phyloP scores from a whole-genome alignment of 2,329 filamentous ascomycete genomes.

The Hawksworthiomyces lignivorus region DNA sequence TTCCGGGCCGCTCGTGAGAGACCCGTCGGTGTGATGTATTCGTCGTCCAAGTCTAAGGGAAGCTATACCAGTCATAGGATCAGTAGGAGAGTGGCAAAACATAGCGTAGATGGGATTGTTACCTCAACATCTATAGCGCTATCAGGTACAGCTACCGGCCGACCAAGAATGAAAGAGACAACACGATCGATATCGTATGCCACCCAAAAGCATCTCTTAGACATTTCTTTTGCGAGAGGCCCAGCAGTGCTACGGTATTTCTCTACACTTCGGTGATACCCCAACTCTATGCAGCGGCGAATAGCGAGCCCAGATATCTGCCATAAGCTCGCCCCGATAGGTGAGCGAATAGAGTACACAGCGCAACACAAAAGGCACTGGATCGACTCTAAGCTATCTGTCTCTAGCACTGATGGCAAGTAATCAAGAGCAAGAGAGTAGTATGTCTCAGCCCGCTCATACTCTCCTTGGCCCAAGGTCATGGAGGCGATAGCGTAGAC shows the following conservation, averaged over 20 bases:
- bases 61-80: constrained; percentile 14
- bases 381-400: constrained; percentile 1
- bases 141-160: constrained; percentile 21
- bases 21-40: constrained; percentile 18
- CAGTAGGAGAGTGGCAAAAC: neutral
- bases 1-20: constrained; percentile 16
- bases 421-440: constrained; percentile 1
- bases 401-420: neutral
- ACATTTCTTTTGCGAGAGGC: constrained; percentile 17
- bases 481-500: constrained; percentile 1
- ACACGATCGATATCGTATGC: constrained; percentile 20
- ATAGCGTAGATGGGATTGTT: too few species aligned
- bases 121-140: constrained; percentile 23
- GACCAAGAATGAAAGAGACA: constrained; percentile 18
- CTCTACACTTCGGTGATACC: constrained; percentile 2
- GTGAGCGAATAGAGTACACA: constrained; percentile 1
- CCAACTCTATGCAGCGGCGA: constrained; percentile 1
- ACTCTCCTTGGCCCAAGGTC: neutral
- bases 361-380: constrained; percentile 3
- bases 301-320: constrained; percentile 1
- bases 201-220: constrained; percentile 22
- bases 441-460: neutral
- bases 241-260: neutral
- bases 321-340: neutral
- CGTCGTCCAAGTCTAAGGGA: constrained; percentile 24